phyloP scores from a whole-genome alignment of 2,329 filamentous ascomycete genomes.

The Colletotrichum navitas region DNA sequence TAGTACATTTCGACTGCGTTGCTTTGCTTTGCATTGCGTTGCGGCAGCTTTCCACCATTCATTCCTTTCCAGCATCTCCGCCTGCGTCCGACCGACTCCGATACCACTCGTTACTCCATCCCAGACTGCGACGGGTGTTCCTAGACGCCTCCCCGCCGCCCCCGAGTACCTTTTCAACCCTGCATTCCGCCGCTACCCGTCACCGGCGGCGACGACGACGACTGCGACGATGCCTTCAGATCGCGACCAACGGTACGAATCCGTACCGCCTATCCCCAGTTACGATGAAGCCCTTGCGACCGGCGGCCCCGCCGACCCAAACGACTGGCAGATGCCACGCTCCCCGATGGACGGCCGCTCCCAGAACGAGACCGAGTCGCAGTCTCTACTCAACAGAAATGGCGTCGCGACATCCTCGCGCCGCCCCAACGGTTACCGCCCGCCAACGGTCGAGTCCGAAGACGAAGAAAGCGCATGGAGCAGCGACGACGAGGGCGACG shows the following conservation, averaged over 20 bases:
- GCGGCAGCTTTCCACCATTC: slow-evolving; percentile 27
- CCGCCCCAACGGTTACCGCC: slow-evolving; percentile 74
- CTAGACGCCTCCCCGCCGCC: not conserved
- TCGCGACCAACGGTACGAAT: slow-evolving; percentile 51
- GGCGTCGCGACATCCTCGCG: slow-evolving; percentile 56
- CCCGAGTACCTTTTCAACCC: not conserved
- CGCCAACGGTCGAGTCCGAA: slow-evolving; percentile 84
- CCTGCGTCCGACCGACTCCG: slow-evolving; percentile 5
- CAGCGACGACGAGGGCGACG: slow-evolving; percentile 60
- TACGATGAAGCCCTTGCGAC: slow-evolving; percentile 58
- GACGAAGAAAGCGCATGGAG: slow-evolving; percentile 72
- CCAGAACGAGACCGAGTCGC: slow-evolving; percentile 79
- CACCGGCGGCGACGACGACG: not conserved
- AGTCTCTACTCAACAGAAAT: slow-evolving; percentile 74
- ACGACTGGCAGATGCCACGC: slow-evolving; percentile 49
- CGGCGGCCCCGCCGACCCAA: slow-evolving; percentile 50
- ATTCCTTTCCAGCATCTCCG: slow-evolving; percentile 17
- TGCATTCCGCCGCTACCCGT: not conserved
- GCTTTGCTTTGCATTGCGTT: slow-evolving; percentile 15
- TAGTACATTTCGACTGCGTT: slow-evolving; percentile 34
- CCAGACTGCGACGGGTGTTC: not conserved
- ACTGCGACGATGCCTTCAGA: slow-evolving; percentile 40
- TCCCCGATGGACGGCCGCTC: slow-evolving; percentile 66
- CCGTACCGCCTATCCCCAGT: slow-evolving; percentile 54
- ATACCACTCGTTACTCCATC: slow-evolving; percentile 20